Evolutionary conservation across 495 filamentous ascomycete species (phyloP).

Genomic region (Annulohypoxylon moriforme): DNA sequence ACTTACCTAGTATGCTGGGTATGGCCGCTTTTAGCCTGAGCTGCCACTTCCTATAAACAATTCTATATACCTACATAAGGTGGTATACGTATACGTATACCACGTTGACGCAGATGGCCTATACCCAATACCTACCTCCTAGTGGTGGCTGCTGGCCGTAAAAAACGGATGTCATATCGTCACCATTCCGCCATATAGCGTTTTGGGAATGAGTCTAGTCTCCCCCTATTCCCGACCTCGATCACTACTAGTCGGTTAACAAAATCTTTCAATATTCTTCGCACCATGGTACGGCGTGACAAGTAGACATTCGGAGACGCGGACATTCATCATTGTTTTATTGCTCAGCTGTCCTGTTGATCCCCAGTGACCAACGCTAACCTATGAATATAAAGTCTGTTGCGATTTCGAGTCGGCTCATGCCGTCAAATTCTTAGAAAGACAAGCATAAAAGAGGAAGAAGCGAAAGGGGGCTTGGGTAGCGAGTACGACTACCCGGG

Average conservation of each 20-base stretch:
- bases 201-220: neutral
- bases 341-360: neutral
- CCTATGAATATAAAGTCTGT: neutral
- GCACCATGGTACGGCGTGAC: neutral
- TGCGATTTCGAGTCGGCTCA: neutral
- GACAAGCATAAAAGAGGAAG: neutral
- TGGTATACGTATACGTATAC: neutral
- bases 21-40: conserved; percentile 18
- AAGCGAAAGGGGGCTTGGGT: neutral
- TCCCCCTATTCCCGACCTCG: neutral
- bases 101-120: neutral
- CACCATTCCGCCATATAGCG: neutral
- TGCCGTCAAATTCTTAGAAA: neutral
- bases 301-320: neutral
- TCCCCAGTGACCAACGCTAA: neutral
- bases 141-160: neutral
- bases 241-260: neutral
- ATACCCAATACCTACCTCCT: neutral
- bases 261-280: neutral
- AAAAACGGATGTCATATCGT: conserved; percentile 4
- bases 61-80: neutral
- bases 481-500: neutral
- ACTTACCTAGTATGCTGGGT: neutral
- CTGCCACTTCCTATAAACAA: conserved; percentile 4
- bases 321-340: neutral